Evolutionary conservation across 768 basidiomycete species (phyloP).

Genomic region (Tephrocybe sp.): DNA sequence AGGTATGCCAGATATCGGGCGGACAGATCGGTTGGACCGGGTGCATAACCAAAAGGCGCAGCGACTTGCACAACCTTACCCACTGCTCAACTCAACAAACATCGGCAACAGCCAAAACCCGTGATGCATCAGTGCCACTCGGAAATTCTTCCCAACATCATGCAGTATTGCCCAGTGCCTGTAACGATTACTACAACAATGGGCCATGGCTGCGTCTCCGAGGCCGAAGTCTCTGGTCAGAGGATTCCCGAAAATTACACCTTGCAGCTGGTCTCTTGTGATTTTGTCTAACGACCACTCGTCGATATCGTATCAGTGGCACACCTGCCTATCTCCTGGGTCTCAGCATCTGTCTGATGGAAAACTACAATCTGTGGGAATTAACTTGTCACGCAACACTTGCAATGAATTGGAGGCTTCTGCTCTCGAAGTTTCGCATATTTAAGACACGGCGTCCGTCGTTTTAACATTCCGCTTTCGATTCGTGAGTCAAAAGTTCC

Average conservation of each 20-base stretch:
- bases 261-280: conserved; percentile 2
- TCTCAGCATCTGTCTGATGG: not conserved
- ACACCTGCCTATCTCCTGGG: not conserved
- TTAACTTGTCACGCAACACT: not conserved
- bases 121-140: no score
- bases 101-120: conserved; percentile 17
- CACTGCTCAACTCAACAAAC: conserved; percentile 1
- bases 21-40: conserved; percentile 12
- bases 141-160: no score
- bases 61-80: not conserved
- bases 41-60: conserved; percentile 8
- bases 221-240: not conserved
- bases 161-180: no score
- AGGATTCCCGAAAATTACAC: not conserved
- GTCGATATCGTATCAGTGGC: not conserved
- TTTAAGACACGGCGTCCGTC: no score
- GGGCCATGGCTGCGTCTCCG: not conserved
- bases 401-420: not conserved
- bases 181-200: no score
- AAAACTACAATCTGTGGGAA: conserved; percentile 6
- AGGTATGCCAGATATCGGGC: conserved; percentile 11
- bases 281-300: not conserved
- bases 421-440: no score
- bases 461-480: no score
- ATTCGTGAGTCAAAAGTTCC: no score